Evolutionary conservation across 371 early-diverging fungal species (phyloP).

Genomic region (Actinomortierella wolfii): DNA sequence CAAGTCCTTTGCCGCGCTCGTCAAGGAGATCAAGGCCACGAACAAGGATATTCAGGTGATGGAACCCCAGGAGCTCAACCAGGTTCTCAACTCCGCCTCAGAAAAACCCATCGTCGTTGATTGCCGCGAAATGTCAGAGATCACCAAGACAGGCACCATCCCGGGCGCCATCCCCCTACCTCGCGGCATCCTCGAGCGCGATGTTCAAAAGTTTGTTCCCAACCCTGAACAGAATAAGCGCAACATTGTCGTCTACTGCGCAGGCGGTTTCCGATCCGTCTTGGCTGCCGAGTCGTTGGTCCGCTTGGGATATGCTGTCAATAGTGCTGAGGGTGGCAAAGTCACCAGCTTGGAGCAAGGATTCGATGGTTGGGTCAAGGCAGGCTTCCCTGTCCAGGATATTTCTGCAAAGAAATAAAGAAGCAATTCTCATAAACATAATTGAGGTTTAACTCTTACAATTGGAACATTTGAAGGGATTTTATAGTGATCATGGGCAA

Average conservation of each 20-base stretch:
- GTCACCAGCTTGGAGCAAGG: slow-evolving; percentile 42
- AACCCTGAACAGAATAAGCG: slow-evolving; percentile 32
- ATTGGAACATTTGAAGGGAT: no score
- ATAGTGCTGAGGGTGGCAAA: slow-evolving; percentile 11
- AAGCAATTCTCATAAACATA: background rate
- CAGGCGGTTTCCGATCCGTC: slow-evolving; percentile 57
- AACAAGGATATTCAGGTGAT: slow-evolving; percentile 45
- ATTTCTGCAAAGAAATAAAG: background rate
- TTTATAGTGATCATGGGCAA: no score
- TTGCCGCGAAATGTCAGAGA: slow-evolving; percentile 48
- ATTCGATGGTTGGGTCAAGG: slow-evolving; percentile 44
- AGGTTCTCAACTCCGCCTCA: slow-evolving; percentile 1
- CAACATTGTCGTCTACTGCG: slow-evolving; percentile 63
- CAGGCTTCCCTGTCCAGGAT: slow-evolving; percentile 33
- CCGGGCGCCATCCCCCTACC: slow-evolving; percentile 49
- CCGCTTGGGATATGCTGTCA: slow-evolving; percentile 60
- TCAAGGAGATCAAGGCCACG: slow-evolving; percentile 35
- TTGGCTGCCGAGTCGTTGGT: slow-evolving; percentile 63
- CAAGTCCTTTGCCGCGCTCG: slow-evolving; percentile 40
- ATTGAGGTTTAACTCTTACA: no score
- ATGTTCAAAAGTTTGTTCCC: slow-evolving; percentile 39
- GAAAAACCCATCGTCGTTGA: slow-evolving; percentile 44
- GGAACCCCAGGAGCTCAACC: slow-evolving; percentile 43
- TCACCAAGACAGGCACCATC: slow-evolving; percentile 46
- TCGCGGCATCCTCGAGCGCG: slow-evolving; percentile 48